These are phyloP conservation scores for Nakazawaea anatomiae DNA, from an alignment of 805 yeast genomes.

Conservation along the genomic window DNA sequence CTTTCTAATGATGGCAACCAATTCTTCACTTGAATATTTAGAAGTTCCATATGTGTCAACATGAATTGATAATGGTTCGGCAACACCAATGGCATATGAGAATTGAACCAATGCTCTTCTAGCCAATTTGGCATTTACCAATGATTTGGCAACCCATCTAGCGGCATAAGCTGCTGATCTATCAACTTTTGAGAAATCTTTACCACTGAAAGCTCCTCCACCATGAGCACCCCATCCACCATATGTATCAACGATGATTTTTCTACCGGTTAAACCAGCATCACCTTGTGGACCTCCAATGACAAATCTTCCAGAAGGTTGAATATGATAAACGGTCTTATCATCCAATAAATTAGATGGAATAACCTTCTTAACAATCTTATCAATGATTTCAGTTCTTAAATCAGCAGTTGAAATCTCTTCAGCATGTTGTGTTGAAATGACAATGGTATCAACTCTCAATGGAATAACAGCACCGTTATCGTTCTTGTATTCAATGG, in stretches of 20 bases:
- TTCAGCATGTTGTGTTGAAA: constrained; percentile 97
- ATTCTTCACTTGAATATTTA: constrained; percentile 79
- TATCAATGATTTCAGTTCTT: constrained; percentile 69
- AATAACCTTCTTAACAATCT: constrained; percentile 86
- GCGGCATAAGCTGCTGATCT: constrained; percentile 99
- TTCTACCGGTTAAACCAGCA: constrained; percentile 99
- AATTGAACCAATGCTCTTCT: constrained; percentile 97
- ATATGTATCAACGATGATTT: constrained; percentile 98
- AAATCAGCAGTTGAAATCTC: constrained; percentile 90
- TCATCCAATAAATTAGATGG: constrained; percentile 89
- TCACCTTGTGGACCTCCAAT: constrained; percentile 99
- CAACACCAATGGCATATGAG: constrained; percentile 99
- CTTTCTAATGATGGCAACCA: constrained; percentile 84
- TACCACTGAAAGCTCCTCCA: constrained; percentile 99
- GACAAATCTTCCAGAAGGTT: constrained; percentile 99
- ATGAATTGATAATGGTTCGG: constrained; percentile 96
- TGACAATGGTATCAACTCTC: constrained; percentile 96
- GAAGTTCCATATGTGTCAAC: constrained; percentile 99
- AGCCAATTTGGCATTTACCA: constrained; percentile 90
- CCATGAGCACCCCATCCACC: constrained; percentile 99
- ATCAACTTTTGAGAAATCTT: constrained; percentile 99
- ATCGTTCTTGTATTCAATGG: constrained; percentile 91
- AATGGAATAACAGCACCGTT: constrained; percentile 93
- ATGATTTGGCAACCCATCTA: constrained; percentile 99
- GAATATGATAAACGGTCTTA: constrained; percentile 95